Percentiles rank a stretch among this genome's conserved stretches.
These are phyloP conservation scores for Gossypium thurberi DNA, from an alignment of 345 rosid genomes.

Conservation along the genomic window DNA sequence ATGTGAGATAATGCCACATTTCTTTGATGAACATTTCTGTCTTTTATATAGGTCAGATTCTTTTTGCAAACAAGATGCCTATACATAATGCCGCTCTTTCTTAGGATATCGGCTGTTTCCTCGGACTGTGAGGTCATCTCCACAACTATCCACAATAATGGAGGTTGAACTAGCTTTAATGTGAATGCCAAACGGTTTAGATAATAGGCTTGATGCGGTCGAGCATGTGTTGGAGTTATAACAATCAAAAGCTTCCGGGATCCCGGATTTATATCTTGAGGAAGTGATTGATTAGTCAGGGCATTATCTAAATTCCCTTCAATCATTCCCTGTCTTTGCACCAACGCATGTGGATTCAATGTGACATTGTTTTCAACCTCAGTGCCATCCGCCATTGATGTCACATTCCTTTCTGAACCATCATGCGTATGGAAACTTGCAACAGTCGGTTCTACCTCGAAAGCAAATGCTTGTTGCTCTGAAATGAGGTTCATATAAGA, in stretches of 20 bases:
- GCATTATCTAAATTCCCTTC: constrained; percentile 7
- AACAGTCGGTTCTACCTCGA: constrained; percentile 29
- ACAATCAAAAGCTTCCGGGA: constrained; percentile 44
- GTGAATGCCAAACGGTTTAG: constrained; percentile 46
- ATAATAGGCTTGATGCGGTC: constrained; percentile 41
- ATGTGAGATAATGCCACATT: constrained; percentile 58
- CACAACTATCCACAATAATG: constrained; percentile 65
- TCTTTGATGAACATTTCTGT: constrained; percentile 45
- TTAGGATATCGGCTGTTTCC: constrained; percentile 46
- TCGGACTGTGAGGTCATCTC: constrained; percentile 50
- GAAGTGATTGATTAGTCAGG: constrained; percentile 11
- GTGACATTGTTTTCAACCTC: constrained; percentile 15
- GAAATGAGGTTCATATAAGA: constrained; percentile 20
- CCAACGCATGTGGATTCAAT: constrained; percentile 4
- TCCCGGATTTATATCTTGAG: constrained; percentile 17
- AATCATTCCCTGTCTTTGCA: constrained; percentile 10
- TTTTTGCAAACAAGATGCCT: constrained; percentile 53
- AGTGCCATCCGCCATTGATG: neutral
- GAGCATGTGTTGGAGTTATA: constrained; percentile 41
- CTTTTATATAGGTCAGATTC: constrained; percentile 41
- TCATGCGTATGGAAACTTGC: constrained; percentile 14
- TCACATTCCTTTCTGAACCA: constrained; percentile 16
- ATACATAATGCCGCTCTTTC: constrained; percentile 48
- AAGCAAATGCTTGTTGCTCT: constrained; percentile 32
- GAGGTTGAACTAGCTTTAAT: constrained; percentile 42